These are phyloP conservation scores for Ceratocystis colombiana DNA, from an alignment of 2,329 filamentous ascomycete species.

Conservation along the genomic window DNA sequence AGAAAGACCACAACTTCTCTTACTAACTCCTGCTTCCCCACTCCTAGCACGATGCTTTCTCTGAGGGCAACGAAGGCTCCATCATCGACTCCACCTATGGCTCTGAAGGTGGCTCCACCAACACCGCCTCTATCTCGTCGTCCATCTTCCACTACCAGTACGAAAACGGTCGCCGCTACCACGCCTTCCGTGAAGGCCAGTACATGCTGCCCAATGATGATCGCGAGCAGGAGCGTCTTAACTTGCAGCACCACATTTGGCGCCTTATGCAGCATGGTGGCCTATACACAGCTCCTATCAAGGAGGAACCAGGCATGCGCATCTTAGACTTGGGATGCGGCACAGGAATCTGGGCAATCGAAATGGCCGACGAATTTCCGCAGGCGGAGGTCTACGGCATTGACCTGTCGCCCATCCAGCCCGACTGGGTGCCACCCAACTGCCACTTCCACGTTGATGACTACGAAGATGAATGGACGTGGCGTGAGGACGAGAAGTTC, in stretches of 20 bases:
- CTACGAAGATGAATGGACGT: constrained; percentile 43
- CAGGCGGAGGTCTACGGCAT: constrained; percentile 37
- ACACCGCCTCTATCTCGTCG: constrained; percentile 35
- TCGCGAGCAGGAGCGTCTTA: constrained; percentile 44
- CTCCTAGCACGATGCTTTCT: constrained; percentile 20
- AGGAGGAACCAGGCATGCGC: constrained; percentile 31
- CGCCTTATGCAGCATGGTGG: constrained; percentile 37
- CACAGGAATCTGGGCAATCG: constrained; percentile 46
- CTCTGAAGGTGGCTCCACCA: constrained; percentile 31
- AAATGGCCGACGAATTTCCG: constrained; percentile 41
- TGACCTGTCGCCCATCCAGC: constrained; percentile 51
- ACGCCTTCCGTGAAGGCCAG: constrained; percentile 39
- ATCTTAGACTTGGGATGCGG: constrained; percentile 52
- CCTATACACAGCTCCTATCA: constrained; percentile 40
- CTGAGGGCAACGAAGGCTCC: constrained; percentile 18
- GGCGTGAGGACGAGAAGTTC: constrained; percentile 34
- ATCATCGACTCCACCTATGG: constrained; percentile 33
- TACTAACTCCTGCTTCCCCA: not conserved
- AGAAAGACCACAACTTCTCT: not conserved
- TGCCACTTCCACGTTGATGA: constrained; percentile 58
- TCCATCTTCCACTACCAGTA: constrained; percentile 39
- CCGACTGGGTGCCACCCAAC: constrained; percentile 49
- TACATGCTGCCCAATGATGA: constrained; percentile 43
- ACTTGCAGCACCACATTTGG: constrained; percentile 47
- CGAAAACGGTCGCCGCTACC: constrained; percentile 42